Evolutionary conservation across 768 basidiomycete genomes (phyloP), one percentile per base, ranked within the genome.

Genomic region (Trametes maxima): DNA sequence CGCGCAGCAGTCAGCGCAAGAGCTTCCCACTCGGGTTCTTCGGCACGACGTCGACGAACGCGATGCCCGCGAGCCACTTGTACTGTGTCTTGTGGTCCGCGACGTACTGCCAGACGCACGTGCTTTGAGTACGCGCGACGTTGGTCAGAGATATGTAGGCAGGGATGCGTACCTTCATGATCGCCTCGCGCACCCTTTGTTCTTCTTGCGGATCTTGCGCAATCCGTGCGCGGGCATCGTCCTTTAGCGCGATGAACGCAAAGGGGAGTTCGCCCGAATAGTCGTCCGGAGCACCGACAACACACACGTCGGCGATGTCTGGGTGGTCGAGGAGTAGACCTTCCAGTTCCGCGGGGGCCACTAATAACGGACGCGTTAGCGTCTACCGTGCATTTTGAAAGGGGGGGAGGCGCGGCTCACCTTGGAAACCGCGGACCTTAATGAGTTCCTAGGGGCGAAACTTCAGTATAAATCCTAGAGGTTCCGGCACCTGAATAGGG

Each of bases 291-390:
- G 87, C 67, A 0, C 86, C 83, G 17, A 90, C 82, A 1, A 90
- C 87, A 63, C 88, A 88, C 1, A 78, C 77, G 44, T 87, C 82
- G 4, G 77, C 76, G 22, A 89, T 82, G 65, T 87, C 86, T 0
- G 79, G 72, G 64, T 89, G 85, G 45, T 76, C 79, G 24, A 88
- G 70, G n/a, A 88, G 67, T 60, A 85, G 85, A 19, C 82, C 88
- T 67, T 89, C 88, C 10, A 89, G 76, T 63, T 89, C 88, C 3
- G 89, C 87, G 2, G 88, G 89, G 0, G 89, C 86, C 1, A 90
- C 88, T 66, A 33, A 16, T 3, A 3, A n/a, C 12, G 35, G 14
- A 45, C 3, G 12, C 25, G 25, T 39, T 11, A 21, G 21, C n/a
- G 48, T 10, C 8, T 17, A 13, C 5, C 3, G 49, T 2, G 5